Evolutionary conservation across 2,329 filamentous ascomycete species (phyloP).

Genomic region (Aspergillus eucalypticola): DNA sequence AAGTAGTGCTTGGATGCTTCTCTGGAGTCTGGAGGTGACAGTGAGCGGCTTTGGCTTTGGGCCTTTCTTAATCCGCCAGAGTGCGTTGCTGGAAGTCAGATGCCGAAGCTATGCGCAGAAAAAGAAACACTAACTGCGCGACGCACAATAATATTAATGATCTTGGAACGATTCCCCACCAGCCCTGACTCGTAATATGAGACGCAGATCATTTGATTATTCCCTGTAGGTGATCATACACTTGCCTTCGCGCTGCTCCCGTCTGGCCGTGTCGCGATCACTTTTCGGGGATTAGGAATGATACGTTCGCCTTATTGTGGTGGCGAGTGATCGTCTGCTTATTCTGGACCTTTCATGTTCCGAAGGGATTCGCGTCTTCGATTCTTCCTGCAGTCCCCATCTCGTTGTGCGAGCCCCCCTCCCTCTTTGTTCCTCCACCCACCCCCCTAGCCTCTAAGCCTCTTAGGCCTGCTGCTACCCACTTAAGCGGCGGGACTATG

Average conservation of each 20-base stretch:
- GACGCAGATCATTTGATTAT: conserved; percentile 11
- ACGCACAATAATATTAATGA: not conserved
- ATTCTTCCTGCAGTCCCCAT: not conserved
- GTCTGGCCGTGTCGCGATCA: not conserved
- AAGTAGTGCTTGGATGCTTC: not conserved
- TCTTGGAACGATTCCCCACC: not conserved
- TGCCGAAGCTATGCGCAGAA: not conserved
- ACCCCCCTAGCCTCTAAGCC: not conserved
- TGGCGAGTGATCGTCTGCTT: not conserved
- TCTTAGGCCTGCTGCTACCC: conserved; percentile 5
- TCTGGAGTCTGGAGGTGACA: too few relatives aligned
- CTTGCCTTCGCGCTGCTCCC: not conserved
- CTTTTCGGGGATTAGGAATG: not conserved
- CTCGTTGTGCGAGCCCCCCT: not conserved
- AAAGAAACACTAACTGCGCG: not conserved
- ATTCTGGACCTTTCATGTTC: not conserved
- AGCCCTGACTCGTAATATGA: conserved; percentile 8
- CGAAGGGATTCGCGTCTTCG: not conserved
- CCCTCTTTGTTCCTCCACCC: not conserved
- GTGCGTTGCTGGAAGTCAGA: not conserved
- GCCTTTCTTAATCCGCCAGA: not conserved
- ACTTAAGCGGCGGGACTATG: conserved; percentile 21
- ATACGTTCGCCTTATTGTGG: not conserved
- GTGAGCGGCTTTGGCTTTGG: too few relatives aligned
- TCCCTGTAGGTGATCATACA: conserved; percentile 5